Evolutionary conservation across 192 early-diverging fungal species (phyloP).

Genomic region (Obelidium mucronatum): DNA sequence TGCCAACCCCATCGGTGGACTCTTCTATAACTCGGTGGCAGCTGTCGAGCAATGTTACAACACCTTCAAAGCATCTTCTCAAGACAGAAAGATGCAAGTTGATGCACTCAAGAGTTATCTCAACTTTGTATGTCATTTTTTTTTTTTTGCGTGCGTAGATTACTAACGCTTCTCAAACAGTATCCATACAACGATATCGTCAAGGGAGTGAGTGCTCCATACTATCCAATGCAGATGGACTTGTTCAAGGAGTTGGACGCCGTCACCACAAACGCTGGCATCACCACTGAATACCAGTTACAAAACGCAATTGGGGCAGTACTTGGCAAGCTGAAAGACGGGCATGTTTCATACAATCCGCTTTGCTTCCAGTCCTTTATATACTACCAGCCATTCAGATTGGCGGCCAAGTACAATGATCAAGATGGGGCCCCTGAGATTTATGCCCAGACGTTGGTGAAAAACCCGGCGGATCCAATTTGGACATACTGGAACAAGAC

Average conservation of each 20-base stretch:
- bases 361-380: constrained; percentile 1
- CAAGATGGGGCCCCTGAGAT: background rate
- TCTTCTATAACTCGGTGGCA: too few species aligned
- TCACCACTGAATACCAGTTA: constrained; percentile 11
- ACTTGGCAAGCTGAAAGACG: constrained; percentile 6
- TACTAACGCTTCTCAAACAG: too few species aligned
- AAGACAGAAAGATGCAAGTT: constrained; percentile 19
- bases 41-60: too few species aligned
- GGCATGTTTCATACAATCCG: background rate
- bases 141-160: too few species aligned
- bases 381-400: constrained; percentile 12
- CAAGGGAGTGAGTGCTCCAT: background rate
- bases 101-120: constrained; percentile 36
- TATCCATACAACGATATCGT: constrained; percentile 20
- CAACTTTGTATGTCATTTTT: too few species aligned
- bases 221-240: constrained; percentile 7
- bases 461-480: background rate
- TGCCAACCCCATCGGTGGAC: too few species aligned
- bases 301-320: background rate
- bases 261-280: background rate
- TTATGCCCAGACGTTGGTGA: background rate
- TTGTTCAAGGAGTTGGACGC: background rate
- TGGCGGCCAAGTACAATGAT: background rate
- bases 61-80: background rate
- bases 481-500: background rate